Evolutionary conservation across 768 basidiomycete genomes (phyloP), one percentile per base, ranked within the genome.

Genomic region (Hysterangium stoloniferum): DNA sequence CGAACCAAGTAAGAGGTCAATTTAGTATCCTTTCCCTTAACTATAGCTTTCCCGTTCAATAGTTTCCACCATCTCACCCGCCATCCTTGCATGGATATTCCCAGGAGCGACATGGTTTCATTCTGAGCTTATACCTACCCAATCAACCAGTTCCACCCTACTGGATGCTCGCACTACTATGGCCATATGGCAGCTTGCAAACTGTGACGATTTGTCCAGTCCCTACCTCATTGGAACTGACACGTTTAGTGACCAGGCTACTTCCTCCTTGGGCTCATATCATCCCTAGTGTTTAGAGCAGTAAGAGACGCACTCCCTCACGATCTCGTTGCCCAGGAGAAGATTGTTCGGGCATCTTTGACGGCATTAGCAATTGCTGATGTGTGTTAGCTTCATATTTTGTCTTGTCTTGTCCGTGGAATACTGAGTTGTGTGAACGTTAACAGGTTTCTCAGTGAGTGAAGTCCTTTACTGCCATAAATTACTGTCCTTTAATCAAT

Each of bases 31-130:
- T 4, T 4, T 25, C 20, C 17, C 15, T 45, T 45, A 33, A 31
- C 5, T 29, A 32, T 11, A 31, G 24, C 7, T 19, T 13, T 45
- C 4, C 44, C 29, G 6, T 13, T 19, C 4, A 13, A 41, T 31
- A 79, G 79, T 69, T 33, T 75, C 76, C 6, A 79, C 75, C 9
- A 61, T 76, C n/a, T 58, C 70, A 4, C 74, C 78, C 13, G 71
- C 72, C 29, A 37, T 80, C 38, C 59, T 79, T 55, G 71, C 74
- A 22, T 80, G 78, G 75, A 57, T 73, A 38, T 73, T 66, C 52
- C 80, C 81, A 6, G 82, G 84, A 12, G 68, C 82, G 20, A 65
- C 68, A 13, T 84, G 84, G 80, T 86, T 84, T 56, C 76, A 81
- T 59, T 70, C 77, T 57, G 71, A 81, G 54, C 76, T 86, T 48